These are phyloP conservation scores for Alternaria postmessia DNA, from an alignment of 2,329 filamentous ascomycete genomes.

Conservation along the genomic window DNA sequence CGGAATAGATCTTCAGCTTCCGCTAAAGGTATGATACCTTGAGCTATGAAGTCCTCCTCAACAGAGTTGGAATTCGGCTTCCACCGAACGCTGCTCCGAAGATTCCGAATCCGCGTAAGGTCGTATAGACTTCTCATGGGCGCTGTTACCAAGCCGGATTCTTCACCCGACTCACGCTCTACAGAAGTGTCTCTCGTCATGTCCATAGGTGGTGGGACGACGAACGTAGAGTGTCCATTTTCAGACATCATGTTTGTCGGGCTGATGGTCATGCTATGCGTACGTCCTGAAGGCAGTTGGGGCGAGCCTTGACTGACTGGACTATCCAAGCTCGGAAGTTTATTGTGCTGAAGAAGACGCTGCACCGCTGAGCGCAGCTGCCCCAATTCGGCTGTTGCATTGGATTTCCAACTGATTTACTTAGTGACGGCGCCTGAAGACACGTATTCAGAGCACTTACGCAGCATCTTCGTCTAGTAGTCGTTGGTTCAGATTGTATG, in stretches of 20 bases:
- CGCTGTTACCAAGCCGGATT: slow-evolving; percentile 38
- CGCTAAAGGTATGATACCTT: slow-evolving; percentile 34
- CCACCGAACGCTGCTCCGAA: slow-evolving; percentile 38
- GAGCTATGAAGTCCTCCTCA: slow-evolving; percentile 44
- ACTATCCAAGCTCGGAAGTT: slow-evolving; percentile 35
- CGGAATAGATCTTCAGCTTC: slow-evolving; percentile 44
- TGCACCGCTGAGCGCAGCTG: slow-evolving; percentile 41
- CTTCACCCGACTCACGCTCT: slow-evolving; percentile 39
- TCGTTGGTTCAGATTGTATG: slow-evolving; percentile 60
- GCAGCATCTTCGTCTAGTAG: slow-evolving; percentile 44
- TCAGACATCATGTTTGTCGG: slow-evolving; percentile 38
- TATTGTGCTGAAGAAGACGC: slow-evolving; percentile 37
- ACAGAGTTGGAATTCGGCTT: slow-evolving; percentile 36
- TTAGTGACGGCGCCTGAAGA: background rate
- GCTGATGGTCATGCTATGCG: slow-evolving; percentile 23
- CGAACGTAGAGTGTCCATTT: slow-evolving; percentile 31
- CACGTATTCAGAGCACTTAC: slow-evolving; percentile 24
- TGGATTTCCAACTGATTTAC: slow-evolving; percentile 42
- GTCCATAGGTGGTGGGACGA: slow-evolving; percentile 42
- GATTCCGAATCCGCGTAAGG: slow-evolving; percentile 44
- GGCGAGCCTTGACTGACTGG: slow-evolving; percentile 21
- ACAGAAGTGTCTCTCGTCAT: slow-evolving; percentile 46
- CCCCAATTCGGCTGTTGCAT: slow-evolving; percentile 35
- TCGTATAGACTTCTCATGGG: slow-evolving; percentile 48
- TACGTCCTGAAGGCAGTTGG: slow-evolving; percentile 19